Evolutionary conservation across 805 yeast genomes (phyloP).

Genomic region (Teunomyces tritomae): DNA sequence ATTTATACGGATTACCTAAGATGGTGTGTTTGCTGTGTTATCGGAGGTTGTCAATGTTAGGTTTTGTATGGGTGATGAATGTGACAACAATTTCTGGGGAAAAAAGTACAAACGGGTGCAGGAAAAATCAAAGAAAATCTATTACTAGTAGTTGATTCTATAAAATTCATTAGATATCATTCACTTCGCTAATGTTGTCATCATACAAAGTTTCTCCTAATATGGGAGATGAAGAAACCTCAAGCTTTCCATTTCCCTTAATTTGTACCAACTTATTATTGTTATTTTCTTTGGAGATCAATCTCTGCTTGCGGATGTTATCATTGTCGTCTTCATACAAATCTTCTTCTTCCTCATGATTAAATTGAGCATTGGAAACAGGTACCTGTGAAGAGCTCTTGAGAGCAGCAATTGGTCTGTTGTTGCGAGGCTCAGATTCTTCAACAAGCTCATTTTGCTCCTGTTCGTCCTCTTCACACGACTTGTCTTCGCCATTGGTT

Average conservation of each 20-base stretch:
- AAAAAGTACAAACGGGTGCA: neutral
- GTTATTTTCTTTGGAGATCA: slow-evolving; percentile 22
- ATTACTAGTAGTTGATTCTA: neutral
- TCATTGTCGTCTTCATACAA: slow-evolving; percentile 13
- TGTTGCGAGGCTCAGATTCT: neutral
- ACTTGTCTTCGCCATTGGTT: neutral
- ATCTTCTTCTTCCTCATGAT: slow-evolving; percentile 10
- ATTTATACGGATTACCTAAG: too few relatives aligned
- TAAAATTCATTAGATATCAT: slow-evolving; percentile 5
- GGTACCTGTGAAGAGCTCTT: neutral
- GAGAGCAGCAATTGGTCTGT: slow-evolving; percentile 6
- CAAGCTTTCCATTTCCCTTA: slow-evolving; percentile 20
- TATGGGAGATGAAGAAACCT: slow-evolving; percentile 20
- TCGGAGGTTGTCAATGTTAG: neutral
- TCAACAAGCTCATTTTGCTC: slow-evolving; percentile 7
- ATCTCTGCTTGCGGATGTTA: slow-evolving; percentile 24
- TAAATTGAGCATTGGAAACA: slow-evolving; percentile 10
- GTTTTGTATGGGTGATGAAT: neutral
- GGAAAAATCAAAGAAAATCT: neutral
- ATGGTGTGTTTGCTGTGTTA: neutral
- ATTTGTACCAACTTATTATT: slow-evolving; percentile 23
- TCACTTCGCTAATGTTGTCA: slow-evolving; percentile 5
- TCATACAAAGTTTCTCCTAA: neutral
- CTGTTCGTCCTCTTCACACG: neutral
- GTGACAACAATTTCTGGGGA: neutral